Base-by-base conservation (phyloP, 2,329 filamentous ascomycete species). In the Phaeosphaeria sp. region DNA sequence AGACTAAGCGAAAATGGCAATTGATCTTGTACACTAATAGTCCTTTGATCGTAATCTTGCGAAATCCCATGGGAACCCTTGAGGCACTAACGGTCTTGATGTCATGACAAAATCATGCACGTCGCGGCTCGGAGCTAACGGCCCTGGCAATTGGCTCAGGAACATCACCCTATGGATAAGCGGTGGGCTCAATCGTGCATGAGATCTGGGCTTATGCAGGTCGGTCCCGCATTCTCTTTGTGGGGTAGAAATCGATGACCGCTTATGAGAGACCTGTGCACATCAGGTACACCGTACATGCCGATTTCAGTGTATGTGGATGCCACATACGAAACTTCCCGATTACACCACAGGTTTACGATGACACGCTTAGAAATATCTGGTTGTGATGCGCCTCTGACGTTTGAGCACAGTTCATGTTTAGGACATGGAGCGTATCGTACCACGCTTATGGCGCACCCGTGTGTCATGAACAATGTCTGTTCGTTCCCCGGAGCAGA, bases 41-140 rank as follows among this genome's bases (percentile, higher is more conserved):
- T 20, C 1, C 21, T 18, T 42, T 17, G 36, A 53, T 53, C 25
- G 42, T 9, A 42, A 53, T 46, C 10, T 44, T 18, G 17, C n/a
- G 20, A 22, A 53, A 23, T 20, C 50, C 50, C 42, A 51, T 43
- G 36, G 21, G 33, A 41, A 27, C 33, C 49, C 21, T 46, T 23
- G 50, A 27, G 43, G 13, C n/a, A 17, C 18, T 25, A n/a, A 46
- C 36, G 42, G n/a, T 53, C 25, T 33, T 53, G 42, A 46, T 46
- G 42, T 53, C 50, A 53, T 53, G 43, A 53, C 33, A 23, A 23
- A 44, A 46, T 53, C 50, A 39, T 53, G 22, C 15, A 46, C 36
- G 50, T 53, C 50, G 23, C 36, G 23, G 21, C 18, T n/a, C 22
- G 20, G 10, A 27, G 36, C 36, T 51, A 51, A 17, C n/a, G 3